Percentiles rank a stretch among this genome's conserved stretches.
Conservation (phyloP, 164 flowering plant species). For the Stephania cephalantha region DNA sequence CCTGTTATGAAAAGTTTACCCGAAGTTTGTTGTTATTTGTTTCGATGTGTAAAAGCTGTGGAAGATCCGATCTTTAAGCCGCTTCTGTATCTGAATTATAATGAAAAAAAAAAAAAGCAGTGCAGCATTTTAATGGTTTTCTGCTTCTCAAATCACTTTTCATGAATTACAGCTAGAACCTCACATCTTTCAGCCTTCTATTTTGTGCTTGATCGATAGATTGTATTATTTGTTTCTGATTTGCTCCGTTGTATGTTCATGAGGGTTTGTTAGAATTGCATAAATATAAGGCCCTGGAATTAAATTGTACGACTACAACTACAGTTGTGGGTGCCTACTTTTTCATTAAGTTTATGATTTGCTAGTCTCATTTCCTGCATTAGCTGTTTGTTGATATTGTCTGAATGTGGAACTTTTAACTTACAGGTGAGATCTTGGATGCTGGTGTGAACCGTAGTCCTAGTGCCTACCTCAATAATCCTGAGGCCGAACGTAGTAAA, state of each 20-base stretch:
- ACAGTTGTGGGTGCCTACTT: background rate
- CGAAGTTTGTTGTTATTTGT: background rate
- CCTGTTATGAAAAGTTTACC: background rate
- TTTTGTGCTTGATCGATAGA: background rate
- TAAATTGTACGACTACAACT: background rate
- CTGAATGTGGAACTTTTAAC: conserved; percentile 4
- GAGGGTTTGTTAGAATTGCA: background rate
- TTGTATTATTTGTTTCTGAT: background rate
- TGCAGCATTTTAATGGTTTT: background rate
- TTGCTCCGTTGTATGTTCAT: background rate
- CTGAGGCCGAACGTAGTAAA: conserved; percentile 65
- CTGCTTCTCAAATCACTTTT: background rate
- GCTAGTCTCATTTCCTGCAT: background rate
- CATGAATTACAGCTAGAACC: background rate
- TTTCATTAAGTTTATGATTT: background rate
- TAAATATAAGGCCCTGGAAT: background rate
- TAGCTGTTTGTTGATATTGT: background rate
- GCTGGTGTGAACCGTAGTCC: conserved; percentile 96
- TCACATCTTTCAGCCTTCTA: background rate
- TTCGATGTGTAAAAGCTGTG: background rate
- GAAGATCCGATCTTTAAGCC: background rate
- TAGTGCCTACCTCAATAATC: conserved; percentile 92
- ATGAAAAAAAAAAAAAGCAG: background rate
- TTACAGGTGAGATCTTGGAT: conserved; percentile 81
- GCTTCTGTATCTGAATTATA: background rate